These are phyloP conservation scores for Solanum neorickii DNA, from an alignment of 257 asterid genomes.

Conservation along the genomic window DNA sequence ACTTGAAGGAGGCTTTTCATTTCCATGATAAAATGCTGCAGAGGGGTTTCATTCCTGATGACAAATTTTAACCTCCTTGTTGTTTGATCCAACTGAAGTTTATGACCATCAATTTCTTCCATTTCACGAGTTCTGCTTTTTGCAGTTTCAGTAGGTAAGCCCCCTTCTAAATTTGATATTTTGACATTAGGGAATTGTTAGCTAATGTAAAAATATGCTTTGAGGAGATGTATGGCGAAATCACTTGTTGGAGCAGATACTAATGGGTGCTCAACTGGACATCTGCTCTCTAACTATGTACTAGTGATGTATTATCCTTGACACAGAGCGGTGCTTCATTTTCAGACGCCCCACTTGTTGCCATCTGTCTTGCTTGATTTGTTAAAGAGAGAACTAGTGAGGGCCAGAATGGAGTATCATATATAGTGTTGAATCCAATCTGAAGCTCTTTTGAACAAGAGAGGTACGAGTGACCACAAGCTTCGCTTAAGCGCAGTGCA, in stretches of 20 bases:
- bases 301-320: not conserved
- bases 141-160: not conserved
- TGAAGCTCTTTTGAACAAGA: no score
- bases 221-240: not conserved
- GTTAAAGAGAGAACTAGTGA: no score
- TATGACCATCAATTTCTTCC: not conserved
- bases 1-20: slow-evolving; percentile 53
- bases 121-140: not conserved
- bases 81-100: not conserved
- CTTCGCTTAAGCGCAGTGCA: no score
- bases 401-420: no score
- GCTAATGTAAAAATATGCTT: not conserved
- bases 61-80: slow-evolving; percentile 34
- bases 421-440: no score
- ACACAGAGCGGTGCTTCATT: not conserved
- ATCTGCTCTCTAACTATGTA: not conserved
- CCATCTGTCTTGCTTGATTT: not conserved
- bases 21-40: slow-evolving; percentile 65
- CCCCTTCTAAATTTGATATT: not conserved
- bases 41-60: slow-evolving; percentile 64
- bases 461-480: no score
- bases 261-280: not conserved
- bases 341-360: not conserved
- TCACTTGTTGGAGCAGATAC: not conserved
- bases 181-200: not conserved